Conservation (phyloP, 2,329 filamentous ascomycete species). For the Hymenoscyphus albidus region DNA sequence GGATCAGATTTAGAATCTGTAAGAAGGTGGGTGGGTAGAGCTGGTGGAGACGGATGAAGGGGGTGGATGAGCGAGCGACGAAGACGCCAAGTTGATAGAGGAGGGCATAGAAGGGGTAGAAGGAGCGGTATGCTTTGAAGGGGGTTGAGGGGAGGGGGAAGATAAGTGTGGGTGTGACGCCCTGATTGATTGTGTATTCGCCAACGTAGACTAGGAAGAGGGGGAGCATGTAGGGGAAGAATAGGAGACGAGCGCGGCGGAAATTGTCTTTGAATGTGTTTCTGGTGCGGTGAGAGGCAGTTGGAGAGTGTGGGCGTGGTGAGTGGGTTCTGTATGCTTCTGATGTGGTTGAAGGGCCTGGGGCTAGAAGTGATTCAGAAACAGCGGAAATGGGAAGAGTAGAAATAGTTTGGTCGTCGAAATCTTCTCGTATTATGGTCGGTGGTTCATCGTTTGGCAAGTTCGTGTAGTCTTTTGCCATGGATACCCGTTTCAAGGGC, state of each 20-base stretch:
- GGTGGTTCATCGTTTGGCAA: constrained; percentile 43
- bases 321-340: constrained; percentile 39
- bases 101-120: constrained; percentile 92
- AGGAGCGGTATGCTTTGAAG: constrained; percentile 76
- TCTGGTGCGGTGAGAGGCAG: constrained; percentile 12
- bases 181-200: constrained; percentile 97
- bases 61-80: constrained; percentile 85
- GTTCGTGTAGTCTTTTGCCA: constrained; percentile 51
- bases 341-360: constrained; percentile 40
- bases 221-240: constrained; percentile 83
- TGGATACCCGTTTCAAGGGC: constrained; percentile 50
- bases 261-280: constrained; percentile 49
- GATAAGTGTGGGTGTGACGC: constrained; percentile 81
- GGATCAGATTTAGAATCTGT: constrained; percentile 71
- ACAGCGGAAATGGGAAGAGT: constrained; percentile 40
- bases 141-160: constrained; percentile 76
- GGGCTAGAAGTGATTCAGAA: constrained; percentile 47
- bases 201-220: constrained; percentile 89
- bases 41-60: constrained; percentile 75
- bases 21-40: constrained; percentile 80
- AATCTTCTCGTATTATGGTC: constrained; percentile 21
- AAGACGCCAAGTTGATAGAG: constrained; percentile 96
- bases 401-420: constrained; percentile 37
- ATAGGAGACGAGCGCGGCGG: constrained; percentile 62
- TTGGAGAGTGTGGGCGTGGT: constrained; percentile 14